Evolutionary conservation across 2,329 filamentous ascomycete species (phyloP).

Genomic region (Sclerotinia spermophila): DNA sequence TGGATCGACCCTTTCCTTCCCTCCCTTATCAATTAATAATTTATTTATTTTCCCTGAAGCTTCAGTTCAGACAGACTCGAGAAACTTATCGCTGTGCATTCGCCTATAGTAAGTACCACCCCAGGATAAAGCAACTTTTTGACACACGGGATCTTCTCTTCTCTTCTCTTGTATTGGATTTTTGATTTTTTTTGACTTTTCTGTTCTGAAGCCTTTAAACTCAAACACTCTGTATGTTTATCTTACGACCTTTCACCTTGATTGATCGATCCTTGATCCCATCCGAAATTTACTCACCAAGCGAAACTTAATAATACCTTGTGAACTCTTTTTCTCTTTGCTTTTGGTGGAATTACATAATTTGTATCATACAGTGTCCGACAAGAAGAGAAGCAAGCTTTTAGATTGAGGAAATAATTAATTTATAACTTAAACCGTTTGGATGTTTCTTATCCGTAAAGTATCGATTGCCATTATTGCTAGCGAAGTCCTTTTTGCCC

Average conservation of each 20-base stretch:
- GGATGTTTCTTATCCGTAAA: slow-evolving; percentile 12
- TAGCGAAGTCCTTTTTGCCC: not conserved
- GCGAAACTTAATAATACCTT: not conserved
- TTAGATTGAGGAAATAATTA: not conserved
- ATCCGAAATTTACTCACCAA: not conserved
- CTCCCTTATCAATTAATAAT: not conserved
- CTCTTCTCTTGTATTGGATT: no score
- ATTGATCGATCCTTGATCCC: not conserved
- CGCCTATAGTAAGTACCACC: not conserved
- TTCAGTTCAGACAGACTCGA: slow-evolving; percentile 15
- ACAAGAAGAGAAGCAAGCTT: no score
- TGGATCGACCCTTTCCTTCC: no score
- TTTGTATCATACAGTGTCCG: not conserved
- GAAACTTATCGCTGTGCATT: slow-evolving; percentile 19
- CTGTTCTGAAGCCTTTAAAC: not conserved
- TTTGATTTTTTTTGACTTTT: not conserved
- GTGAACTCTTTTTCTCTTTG: not conserved
- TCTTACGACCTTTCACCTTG: not conserved
- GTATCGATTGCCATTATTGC: slow-evolving; percentile 1
- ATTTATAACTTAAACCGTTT: no score
- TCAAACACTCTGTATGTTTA: no score
- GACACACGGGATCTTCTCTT: not conserved
- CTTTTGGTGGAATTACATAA: not conserved
- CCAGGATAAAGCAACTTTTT: not conserved
- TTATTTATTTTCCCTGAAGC: no score